Conservation (phyloP, 2,329 filamentous ascomycete genomes). For the Fusarium subtropicale region DNA sequence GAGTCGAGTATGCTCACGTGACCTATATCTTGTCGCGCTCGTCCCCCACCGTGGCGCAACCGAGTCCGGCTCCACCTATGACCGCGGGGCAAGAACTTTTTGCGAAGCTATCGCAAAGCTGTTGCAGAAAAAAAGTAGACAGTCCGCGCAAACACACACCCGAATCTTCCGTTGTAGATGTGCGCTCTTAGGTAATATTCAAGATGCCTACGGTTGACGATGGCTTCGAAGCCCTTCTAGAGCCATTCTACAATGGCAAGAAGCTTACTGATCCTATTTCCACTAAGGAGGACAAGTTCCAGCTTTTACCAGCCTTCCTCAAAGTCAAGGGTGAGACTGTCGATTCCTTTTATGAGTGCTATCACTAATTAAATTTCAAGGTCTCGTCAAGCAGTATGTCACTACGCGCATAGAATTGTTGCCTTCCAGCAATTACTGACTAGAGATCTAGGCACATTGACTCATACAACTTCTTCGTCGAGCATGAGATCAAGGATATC, state of each 20-base stretch:
- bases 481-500: slow-evolving; percentile 97
- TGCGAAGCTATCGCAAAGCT: slow-evolving; percentile 48
- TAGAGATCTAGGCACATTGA: slow-evolving; percentile 76
- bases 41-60: slow-evolving; percentile 48
- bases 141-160: slow-evolving; percentile 25
- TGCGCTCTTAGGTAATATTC: slow-evolving; percentile 48
- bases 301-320: slow-evolving; percentile 94
- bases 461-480: slow-evolving; percentile 98
- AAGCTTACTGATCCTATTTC: slow-evolving; percentile 73
- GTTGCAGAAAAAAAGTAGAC: slow-evolving; percentile 40
- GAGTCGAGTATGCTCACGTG: slow-evolving; percentile 34
- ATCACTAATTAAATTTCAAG: slow-evolving; percentile 52
- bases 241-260: slow-evolving; percentile 76
- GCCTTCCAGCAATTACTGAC: slow-evolving; percentile 23
- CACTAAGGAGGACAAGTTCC: slow-evolving; percentile 89
- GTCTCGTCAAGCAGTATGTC: slow-evolving; percentile 85
- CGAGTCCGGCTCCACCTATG: slow-evolving; percentile 44
- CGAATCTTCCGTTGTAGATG: slow-evolving; percentile 47
- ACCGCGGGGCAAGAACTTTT: slow-evolving; percentile 51
- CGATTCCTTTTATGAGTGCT: neutral
- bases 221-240: slow-evolving; percentile 73
- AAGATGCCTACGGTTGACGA: slow-evolving; percentile 69
- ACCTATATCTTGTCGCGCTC: slow-evolving; percentile 38
- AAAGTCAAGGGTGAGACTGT: slow-evolving; percentile 82
- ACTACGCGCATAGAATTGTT: neutral